phyloP scores from a whole-genome alignment of 2,329 filamentous ascomycete species.

The Dothideomycetes sp. region DNA sequence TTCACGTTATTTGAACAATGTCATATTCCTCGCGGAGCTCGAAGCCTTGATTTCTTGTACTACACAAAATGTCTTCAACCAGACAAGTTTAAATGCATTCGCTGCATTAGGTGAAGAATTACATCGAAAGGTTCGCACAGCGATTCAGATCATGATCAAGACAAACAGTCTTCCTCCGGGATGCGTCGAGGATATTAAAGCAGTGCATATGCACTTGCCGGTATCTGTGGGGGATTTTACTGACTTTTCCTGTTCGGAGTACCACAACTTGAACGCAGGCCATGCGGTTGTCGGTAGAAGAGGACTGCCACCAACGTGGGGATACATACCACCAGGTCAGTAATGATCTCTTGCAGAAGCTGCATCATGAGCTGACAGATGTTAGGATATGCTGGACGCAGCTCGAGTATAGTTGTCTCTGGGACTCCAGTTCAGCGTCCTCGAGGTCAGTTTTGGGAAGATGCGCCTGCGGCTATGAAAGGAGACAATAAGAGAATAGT shows the following conservation, averaged over 20 bases:
- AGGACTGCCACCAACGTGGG: slow-evolving; percentile 27
- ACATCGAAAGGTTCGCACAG: slow-evolving; percentile 26
- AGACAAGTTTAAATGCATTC: slow-evolving; percentile 37
- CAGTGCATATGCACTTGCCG: slow-evolving; percentile 42
- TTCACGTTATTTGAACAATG: slow-evolving; percentile 39
- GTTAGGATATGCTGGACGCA: slow-evolving; percentile 42
- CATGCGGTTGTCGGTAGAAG: slow-evolving; percentile 28
- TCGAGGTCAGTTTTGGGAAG: slow-evolving; percentile 29
- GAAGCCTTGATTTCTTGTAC: slow-evolving; percentile 6
- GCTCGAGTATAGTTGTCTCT: slow-evolving; percentile 41
- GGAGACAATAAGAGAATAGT: slow-evolving; percentile 39
- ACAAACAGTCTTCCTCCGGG: slow-evolving; percentile 15
- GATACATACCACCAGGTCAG: slow-evolving; percentile 35
- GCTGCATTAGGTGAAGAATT: slow-evolving; percentile 32
- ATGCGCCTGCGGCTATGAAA: slow-evolving; percentile 19
- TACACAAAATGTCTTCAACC: slow-evolving; percentile 17
- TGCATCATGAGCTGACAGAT: not conserved
- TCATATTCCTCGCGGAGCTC: slow-evolving; percentile 37
- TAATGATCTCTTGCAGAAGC: slow-evolving; percentile 14
- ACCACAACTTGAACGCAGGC: slow-evolving; percentile 42
- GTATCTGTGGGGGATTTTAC: slow-evolving; percentile 45
- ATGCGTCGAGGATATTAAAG: slow-evolving; percentile 24
- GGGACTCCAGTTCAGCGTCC: slow-evolving; percentile 39
- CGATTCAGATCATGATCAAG: slow-evolving; percentile 26
- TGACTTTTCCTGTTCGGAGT: slow-evolving; percentile 45